Evolutionary conservation across 169 alveolate species (phyloP).

Genomic region (Babesia ovis): DNA sequence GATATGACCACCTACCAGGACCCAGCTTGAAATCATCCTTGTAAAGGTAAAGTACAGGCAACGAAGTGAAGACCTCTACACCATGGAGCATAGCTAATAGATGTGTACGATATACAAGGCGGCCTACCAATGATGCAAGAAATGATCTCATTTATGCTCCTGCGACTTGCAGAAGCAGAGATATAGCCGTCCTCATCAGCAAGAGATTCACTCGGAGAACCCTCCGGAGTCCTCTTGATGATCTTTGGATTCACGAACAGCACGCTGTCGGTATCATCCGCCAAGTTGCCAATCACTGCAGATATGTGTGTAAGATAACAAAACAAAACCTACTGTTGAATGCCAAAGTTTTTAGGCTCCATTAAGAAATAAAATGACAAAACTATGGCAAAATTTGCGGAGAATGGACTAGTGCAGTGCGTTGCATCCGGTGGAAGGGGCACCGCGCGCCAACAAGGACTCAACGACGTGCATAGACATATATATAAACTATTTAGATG

Average conservation of each 20-base stretch:
- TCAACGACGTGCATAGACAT: too few relatives aligned
- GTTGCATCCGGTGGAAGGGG: conserved; percentile 14
- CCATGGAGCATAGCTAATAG: conserved; percentile 83
- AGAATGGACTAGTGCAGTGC: not conserved
- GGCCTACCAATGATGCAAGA: conserved; percentile 59
- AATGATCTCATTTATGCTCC: conserved; percentile 45
- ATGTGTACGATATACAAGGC: not conserved
- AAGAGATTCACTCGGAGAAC: conserved; percentile 2
- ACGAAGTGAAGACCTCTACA: conserved; percentile 81
- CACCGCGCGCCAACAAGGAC: conserved; percentile 46
- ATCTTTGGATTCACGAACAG: conserved; percentile 64
- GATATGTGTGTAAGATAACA: conserved; percentile 4
- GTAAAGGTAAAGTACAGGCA: conserved; percentile 82
- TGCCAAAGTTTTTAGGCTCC: not conserved
- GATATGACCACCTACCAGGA: too few relatives aligned
- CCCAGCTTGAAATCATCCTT: conserved; percentile 82
- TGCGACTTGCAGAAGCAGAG: conserved; percentile 5
- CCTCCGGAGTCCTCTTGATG: conserved; percentile 42
- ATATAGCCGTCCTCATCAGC: conserved; percentile 23
- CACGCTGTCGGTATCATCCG: conserved; percentile 68
- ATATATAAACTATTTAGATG: too few relatives aligned
- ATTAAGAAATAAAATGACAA: not conserved
- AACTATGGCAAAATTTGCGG: not conserved
- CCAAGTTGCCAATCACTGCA: conserved; percentile 47
- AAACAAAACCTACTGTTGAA: conserved; percentile 6